Percentiles rank a stretch among this genome's conserved stretches.
These are phyloP conservation scores for Curvularia spicifera DNA, from an alignment of 2,329 filamentous ascomycete genomes.

Conservation along the genomic window DNA sequence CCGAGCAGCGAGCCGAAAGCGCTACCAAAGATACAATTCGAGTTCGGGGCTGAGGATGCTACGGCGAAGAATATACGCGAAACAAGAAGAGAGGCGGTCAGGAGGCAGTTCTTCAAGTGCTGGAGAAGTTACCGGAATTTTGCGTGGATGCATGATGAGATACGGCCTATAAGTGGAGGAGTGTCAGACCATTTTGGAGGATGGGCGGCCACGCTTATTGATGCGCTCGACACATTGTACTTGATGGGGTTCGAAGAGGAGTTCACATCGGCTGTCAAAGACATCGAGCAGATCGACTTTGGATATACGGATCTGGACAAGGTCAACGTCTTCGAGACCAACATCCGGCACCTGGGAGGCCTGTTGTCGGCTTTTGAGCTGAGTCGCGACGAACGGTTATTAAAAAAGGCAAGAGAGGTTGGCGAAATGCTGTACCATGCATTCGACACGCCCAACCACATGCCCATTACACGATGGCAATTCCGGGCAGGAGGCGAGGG, in stretches of 20 bases:
- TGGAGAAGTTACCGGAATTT: conserved; percentile 54
- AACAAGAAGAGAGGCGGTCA: conserved; percentile 48
- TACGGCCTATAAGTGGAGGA: conserved; percentile 53
- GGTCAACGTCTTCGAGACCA: conserved; percentile 59
- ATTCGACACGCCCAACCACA: conserved; percentile 92
- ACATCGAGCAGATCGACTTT: conserved; percentile 54
- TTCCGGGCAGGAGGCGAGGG: conserved; percentile 48
- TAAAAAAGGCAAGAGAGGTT: conserved; percentile 80
- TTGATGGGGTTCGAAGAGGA: conserved; percentile 58
- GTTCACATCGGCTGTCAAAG: conserved; percentile 54
- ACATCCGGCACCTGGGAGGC: conserved; percentile 84
- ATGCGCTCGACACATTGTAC: conserved; percentile 56
- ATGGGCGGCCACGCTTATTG: conserved; percentile 56
- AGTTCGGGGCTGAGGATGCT: conserved; percentile 48
- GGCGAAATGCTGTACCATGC: conserved; percentile 80
- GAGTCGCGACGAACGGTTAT: conserved; percentile 73
- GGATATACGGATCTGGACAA: conserved; percentile 47
- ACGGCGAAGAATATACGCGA: conserved; percentile 43
- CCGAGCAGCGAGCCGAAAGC: conserved; percentile 47
- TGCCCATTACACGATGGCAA: conserved; percentile 68
- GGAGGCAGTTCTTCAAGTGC: conserved; percentile 52
- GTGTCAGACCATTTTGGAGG: conserved; percentile 54
- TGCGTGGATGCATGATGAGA: conserved; percentile 59
- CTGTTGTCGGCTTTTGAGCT: conserved; percentile 87
- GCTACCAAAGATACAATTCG: conserved; percentile 53